Evolutionary conservation across 805 yeast genomes (phyloP).

Genomic region (Pichia rugopelliculosa): DNA sequence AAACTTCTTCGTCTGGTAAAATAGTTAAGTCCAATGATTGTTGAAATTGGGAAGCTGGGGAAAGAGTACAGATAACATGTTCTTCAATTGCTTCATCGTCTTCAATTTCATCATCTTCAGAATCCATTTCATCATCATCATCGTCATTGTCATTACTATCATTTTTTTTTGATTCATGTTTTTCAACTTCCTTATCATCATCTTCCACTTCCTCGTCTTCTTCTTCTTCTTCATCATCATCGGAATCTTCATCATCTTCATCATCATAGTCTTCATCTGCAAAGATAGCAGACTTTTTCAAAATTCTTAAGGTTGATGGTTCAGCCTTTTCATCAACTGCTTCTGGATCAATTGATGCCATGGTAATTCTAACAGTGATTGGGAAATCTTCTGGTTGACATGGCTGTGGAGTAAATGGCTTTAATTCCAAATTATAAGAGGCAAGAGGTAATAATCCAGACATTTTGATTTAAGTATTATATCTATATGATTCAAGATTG

Average conservation of each 20-base stretch:
- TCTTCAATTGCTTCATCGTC: conserved; percentile 77
- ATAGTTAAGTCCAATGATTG: conserved; percentile 87
- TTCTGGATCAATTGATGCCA: conserved; percentile 94
- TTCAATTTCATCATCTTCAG: conserved; percentile 48
- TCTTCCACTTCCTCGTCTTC: conserved; percentile 28
- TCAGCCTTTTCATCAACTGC: conserved; percentile 70
- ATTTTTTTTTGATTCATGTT: conserved; percentile 23
- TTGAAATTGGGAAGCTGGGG: conserved; percentile 80
- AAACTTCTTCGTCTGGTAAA: conserved; percentile 88
- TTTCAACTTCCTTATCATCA: conserved; percentile 24
- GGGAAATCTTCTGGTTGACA: conserved; percentile 85
- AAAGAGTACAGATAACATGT: conserved; percentile 78
- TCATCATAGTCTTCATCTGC: conserved; percentile 40
- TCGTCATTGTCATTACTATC: conserved; percentile 30
- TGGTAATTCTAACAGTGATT: conserved; percentile 80
- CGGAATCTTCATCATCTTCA: conserved; percentile 42
- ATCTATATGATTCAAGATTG: neutral
- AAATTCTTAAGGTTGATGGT: conserved; percentile 85
- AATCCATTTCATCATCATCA: conserved; percentile 43
- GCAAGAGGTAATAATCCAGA: conserved; percentile 75
- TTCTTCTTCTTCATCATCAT: conserved; percentile 36
- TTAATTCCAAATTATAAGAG: conserved; percentile 75
- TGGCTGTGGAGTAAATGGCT: conserved; percentile 82
- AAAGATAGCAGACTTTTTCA: conserved; percentile 51
- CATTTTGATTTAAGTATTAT: conserved; percentile 34